A percentile compares a stretch with the other conserved stretches of the same genome.
These are phyloP conservation scores for Penicillium alfredii DNA, from an alignment of 495 filamentous ascomycete genomes.

Conservation along the genomic window DNA sequence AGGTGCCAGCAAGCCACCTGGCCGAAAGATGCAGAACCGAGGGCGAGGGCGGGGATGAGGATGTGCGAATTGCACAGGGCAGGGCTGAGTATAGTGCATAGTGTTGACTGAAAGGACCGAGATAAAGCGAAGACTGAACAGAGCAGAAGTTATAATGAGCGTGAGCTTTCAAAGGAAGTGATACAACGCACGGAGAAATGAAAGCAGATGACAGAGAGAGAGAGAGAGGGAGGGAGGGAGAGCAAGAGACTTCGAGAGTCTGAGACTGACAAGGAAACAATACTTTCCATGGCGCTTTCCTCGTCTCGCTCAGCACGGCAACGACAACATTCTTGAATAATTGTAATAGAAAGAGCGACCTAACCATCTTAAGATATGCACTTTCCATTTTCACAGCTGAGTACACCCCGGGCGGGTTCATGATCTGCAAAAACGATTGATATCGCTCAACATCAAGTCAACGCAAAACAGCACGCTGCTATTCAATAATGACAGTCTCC, in stretches of 20 bases:
- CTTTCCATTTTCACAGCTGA: neutral
- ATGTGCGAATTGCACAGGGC: conserved; percentile 1
- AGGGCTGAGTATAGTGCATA: conserved; percentile 7
- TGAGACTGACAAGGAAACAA: too few relatives aligned
- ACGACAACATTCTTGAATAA: too few relatives aligned
- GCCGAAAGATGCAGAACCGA: conserved; percentile 32
- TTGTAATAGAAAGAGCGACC: too few relatives aligned
- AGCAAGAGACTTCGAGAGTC: too few relatives aligned
- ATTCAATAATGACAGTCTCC: conserved; percentile 34
- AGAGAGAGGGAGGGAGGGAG: conserved; percentile 4
- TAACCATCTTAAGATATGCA: too few relatives aligned
- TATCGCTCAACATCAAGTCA: too few relatives aligned
- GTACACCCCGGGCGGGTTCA: too few relatives aligned
- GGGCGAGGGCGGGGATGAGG: conserved; percentile 22
- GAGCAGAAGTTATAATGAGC: conserved; percentile 1
- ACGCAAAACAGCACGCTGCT: too few relatives aligned
- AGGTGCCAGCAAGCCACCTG: conserved; percentile 20
- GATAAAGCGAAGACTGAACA: neutral
- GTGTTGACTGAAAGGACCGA: conserved; percentile 3
- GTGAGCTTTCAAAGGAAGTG: conserved; percentile 3
- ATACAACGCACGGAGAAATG: neutral
- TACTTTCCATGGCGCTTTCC: too few relatives aligned
- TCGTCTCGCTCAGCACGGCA: too few relatives aligned
- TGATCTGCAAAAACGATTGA: too few relatives aligned
- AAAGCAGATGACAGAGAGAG: conserved; percentile 8